Base-by-base conservation (phyloP, 2,329 filamentous ascomycete species). In the Knufia fluminis region DNA sequence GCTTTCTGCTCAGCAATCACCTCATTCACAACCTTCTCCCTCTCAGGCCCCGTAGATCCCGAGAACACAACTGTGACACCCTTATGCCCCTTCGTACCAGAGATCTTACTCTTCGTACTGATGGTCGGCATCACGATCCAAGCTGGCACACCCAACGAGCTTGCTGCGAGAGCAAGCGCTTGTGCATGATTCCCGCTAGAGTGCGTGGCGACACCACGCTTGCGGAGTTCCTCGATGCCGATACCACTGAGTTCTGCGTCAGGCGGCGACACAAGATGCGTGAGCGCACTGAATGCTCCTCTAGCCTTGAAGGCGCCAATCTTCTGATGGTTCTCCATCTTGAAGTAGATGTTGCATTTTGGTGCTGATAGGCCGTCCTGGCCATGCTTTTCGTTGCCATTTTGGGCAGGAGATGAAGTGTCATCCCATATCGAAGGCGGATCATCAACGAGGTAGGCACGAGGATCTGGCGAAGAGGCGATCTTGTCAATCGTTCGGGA, bases 91-190 rank as follows among this genome's bases (percentile, higher is more conserved):
- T 75, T 72, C 0, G 91, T 95, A 0, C 84, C 90, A 2, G 85
- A 83, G 54, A 96, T 88, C 67, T 97, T 97, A 54, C 82, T 82
- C n/a, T 85, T 78, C 0, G 86, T 83, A 50, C 82, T 84, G 62
- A 92, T 92, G n/a, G 69, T 66, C 0, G 91, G 91, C 91, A 97
- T 97, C 52, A 97, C 82, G 62, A 97, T 90, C 70, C 91, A 80
- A 0, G 88, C 87, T 9, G 84, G 83, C 54, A 96, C 82, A 47
- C 73, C 70, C 62, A 84, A 79, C 32, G 82, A 82, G 16, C 74
- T 75, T 1, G 91, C 89, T 0, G 91, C 91, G 45, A 96, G 82
- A 1, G 91, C 80, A 50, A 97, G 80, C 1, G 92, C 91, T 72
- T 95, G 89, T 0, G 91, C 91, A 64, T 97, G 92, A 69, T 97